Evolutionary conservation across 2,329 filamentous ascomycete genomes (phyloP).

Genomic region (Aspergillus neotritici): DNA sequence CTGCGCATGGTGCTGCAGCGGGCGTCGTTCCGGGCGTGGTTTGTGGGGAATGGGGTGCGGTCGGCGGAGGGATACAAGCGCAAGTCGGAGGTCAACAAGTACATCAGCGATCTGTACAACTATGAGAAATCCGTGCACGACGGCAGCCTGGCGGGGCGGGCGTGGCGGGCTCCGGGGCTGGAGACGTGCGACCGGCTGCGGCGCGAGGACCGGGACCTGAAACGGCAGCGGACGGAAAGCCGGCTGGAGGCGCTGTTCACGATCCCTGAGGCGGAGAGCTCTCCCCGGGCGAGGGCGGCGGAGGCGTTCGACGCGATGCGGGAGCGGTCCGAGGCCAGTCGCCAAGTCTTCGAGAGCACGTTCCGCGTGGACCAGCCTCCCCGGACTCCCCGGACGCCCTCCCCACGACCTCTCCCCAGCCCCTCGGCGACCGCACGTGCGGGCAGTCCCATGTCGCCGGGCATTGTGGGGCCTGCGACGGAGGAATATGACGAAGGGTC

Average conservation of each 20-base stretch:
- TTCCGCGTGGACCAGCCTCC: no score
- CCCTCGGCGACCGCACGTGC: background rate
- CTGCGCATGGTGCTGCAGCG: constrained; percentile 22
- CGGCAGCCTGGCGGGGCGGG: constrained; percentile 9
- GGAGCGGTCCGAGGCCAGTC: constrained; percentile 3
- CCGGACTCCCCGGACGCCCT: background rate
- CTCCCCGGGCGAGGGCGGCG: background rate
- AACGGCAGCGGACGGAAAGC: constrained; percentile 9
- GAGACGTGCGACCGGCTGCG: constrained; percentile 19
- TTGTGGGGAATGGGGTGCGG: constrained; percentile 16
- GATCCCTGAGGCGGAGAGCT: constrained; percentile 4
- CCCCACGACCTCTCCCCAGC: background rate
- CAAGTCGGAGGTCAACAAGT: constrained; percentile 12
- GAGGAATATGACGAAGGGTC: constrained; percentile 3
- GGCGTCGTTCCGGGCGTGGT: constrained; percentile 27
- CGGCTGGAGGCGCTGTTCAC: constrained; percentile 17
- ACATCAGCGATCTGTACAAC: constrained; percentile 20
- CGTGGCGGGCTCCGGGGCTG: constrained; percentile 16
- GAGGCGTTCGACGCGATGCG: constrained; percentile 9
- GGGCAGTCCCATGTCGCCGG: constrained; percentile 7
- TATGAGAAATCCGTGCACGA: constrained; percentile 15
- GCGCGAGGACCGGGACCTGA: constrained; percentile 8
- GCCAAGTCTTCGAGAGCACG: background rate
- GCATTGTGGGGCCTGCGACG: constrained; percentile 3
- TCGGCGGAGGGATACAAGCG: constrained; percentile 10